A percentile compares a stretch with the other conserved stretches of the same genome.
phyloP scores from a whole-genome alignment of 225 moss, liverwort and hornwort genomes.

The Sphagnum contortum region DNA sequence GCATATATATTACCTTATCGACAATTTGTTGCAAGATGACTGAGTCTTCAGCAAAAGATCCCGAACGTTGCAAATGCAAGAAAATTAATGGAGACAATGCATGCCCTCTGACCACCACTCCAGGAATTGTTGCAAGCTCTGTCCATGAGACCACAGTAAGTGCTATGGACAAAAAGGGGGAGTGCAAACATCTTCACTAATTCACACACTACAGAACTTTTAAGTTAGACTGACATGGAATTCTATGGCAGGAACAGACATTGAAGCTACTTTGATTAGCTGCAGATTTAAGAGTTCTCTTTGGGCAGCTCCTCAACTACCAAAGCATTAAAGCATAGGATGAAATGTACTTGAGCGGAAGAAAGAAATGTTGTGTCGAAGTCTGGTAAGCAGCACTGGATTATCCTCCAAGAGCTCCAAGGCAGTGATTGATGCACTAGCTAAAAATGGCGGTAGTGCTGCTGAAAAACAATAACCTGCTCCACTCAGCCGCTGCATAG shows the following conservation, averaged over 20 bases:
- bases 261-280: no score
- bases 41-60: constrained; percentile 40
- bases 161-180: no score
- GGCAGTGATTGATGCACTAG: constrained; percentile 74
- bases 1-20: constrained; percentile 40
- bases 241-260: no score
- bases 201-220: no score
- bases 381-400: constrained; percentile 51
- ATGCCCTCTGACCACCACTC: constrained; percentile 60
- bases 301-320: no score
- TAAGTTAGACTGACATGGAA: no score
- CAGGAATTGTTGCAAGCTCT: constrained; percentile 49
- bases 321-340: no score
- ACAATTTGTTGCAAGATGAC: constrained; percentile 51
- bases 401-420: constrained; percentile 78
- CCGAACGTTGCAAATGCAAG: constrained; percentile 53
- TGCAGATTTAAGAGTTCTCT: no score
- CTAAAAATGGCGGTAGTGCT: constrained; percentile 83
- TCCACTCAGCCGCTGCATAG: constrained; percentile 78
- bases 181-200: no score
- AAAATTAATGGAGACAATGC: constrained; percentile 60
- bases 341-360: constrained; percentile 54
- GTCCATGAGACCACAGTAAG: not conserved
- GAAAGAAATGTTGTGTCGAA: constrained; percentile 54
- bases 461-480: constrained; percentile 94